These are phyloP conservation scores for Moesziomyces parantarcticus DNA, from an alignment of 1,284 basidiomycete genomes.

Conservation along the genomic window DNA sequence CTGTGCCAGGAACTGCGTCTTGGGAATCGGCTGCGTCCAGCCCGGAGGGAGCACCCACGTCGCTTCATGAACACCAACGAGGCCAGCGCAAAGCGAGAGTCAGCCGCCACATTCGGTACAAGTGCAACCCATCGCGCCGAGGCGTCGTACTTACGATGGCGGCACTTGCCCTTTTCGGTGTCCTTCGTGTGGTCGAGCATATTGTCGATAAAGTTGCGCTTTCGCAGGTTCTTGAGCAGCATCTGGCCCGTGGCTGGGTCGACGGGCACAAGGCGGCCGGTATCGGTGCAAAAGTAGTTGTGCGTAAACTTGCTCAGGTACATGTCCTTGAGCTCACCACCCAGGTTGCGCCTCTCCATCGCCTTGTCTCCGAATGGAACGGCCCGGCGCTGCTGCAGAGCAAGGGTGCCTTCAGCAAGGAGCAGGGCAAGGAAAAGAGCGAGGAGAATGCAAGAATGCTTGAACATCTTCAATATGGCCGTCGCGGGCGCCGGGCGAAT, in stretches of 20 bases:
- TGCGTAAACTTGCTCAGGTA: conserved; percentile 24
- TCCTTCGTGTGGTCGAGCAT: conserved; percentile 6
- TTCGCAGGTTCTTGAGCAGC: conserved; percentile 27
- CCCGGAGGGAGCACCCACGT: conserved; percentile 28
- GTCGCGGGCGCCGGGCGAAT: no score
- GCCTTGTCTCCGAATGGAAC: conserved; percentile 1
- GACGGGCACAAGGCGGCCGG: conserved; percentile 30
- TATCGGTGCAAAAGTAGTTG: conserved; percentile 44
- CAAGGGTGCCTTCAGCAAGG: background rate
- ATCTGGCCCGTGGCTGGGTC: conserved; percentile 42
- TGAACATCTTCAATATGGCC: background rate
- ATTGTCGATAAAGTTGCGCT: conserved; percentile 19
- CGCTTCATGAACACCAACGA: conserved; percentile 7
- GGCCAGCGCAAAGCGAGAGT: background rate
- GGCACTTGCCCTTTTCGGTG: conserved; percentile 28
- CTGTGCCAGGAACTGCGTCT: conserved; percentile 38
- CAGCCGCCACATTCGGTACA: no score
- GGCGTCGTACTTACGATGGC: conserved; percentile 20
- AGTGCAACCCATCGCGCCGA: background rate
- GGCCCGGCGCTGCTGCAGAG: conserved; percentile 6
- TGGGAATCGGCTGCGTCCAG: conserved; percentile 46
- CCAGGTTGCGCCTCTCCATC: conserved; percentile 27
- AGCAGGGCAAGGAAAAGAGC: background rate
- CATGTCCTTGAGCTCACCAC: conserved; percentile 36
- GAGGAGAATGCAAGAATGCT: background rate